Evolutionary conservation across 331 rosid genomes (phyloP), one percentile per base, ranked within the genome.

Genomic region (Rhamnella rubrinervis): DNA sequence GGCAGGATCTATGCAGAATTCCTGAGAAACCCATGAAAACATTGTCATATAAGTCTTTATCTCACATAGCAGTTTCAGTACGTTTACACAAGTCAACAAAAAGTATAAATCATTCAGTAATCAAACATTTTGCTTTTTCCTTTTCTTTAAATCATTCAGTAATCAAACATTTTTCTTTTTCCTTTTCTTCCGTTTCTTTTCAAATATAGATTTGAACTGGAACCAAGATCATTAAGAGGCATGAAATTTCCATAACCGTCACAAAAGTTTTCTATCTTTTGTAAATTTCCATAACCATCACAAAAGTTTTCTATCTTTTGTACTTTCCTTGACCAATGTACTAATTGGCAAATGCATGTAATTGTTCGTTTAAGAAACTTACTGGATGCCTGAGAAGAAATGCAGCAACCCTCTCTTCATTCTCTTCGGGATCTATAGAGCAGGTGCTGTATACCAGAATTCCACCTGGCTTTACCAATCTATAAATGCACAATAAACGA

Each of bases 361-460:
- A 52, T 15, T 52, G 6, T 52, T 52, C 25, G 18, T 52, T 52
- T 9, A 52, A 52, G 57, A 17, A 15, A 52, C 84, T 85, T 87
- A 91, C 97, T 6, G 87, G 86, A 77, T 91, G 97, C 82, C 93
- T 73, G 17, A 13, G 74, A 78, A 91, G 97, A 87, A 89, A 91
- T 59, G 96, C 85, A 38, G 85, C 83, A 38, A 89, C 86, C 78
- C 97, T 83, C 14, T 86, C 88, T 59, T 89, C 88, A 72, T 89
- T 91, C 85, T 91, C 97, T 85, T 87, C 97, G 17, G 96, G 92
- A 78, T 91, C 97, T 75, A 91, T 83, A 67, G 97, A 91, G 85
- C 97, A 91, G 49, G 97, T 92, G 72, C 97, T 89, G 71, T 92
- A 92, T 55, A 89, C 81, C 53, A 92, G 73, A 53, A 89, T 81